Conservation (phyloP, 2,329 filamentous ascomycete species). For the Claviceps africana region DNA sequence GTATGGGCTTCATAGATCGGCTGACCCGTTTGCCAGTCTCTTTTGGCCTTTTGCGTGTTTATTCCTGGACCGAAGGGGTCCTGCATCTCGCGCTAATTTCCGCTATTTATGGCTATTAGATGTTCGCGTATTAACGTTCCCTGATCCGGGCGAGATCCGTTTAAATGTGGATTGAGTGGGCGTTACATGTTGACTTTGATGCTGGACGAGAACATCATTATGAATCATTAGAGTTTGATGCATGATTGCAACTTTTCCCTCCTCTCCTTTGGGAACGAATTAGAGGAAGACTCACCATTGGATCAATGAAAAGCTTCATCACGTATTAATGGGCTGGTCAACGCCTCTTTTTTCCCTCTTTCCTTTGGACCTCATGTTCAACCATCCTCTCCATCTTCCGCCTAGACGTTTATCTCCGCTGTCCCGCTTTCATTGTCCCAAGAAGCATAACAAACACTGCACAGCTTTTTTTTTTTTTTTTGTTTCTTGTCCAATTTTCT, state of each 20-base stretch:
- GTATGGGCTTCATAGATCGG: background rate
- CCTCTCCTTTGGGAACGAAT: too few relatives aligned
- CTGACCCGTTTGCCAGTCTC: background rate
- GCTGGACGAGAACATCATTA: background rate
- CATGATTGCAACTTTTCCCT: background rate
- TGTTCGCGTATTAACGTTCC: background rate
- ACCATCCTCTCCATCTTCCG: background rate
- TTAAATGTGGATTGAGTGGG: background rate
- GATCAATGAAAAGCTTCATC: background rate
- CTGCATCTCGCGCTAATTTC: background rate
- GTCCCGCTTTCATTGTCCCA: background rate
- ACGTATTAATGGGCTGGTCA: background rate
- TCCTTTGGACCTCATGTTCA: background rate
- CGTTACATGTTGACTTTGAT: background rate
- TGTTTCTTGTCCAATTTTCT: background rate
- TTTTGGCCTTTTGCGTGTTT: background rate
- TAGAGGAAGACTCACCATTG: too few relatives aligned
- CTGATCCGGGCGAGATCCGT: background rate
- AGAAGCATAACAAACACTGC: background rate
- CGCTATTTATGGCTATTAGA: background rate
- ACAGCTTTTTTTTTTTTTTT: background rate
- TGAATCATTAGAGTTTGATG: background rate
- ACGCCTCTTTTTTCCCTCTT: background rate
- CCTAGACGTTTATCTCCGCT: background rate
- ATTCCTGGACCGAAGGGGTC: background rate